Conservation (phyloP, 2,329 filamentous ascomycete species). For the Aureobasidium sp. region DNA sequence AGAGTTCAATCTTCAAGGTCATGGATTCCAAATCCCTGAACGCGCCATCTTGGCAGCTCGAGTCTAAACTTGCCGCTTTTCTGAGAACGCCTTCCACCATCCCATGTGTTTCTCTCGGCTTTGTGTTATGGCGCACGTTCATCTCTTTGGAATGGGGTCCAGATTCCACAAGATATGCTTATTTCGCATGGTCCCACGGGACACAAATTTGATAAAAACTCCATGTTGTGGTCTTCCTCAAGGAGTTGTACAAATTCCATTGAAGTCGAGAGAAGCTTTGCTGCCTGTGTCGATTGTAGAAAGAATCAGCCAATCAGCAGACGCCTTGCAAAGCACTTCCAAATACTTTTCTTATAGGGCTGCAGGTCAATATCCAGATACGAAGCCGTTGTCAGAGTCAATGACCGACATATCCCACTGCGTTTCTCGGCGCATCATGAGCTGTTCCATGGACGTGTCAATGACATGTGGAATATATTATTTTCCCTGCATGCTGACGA, state of each 20-base stretch:
- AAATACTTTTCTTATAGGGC: slow-evolving; percentile 5
- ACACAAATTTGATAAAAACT: not conserved
- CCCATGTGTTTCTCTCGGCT: not conserved
- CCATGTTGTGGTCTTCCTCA: not conserved
- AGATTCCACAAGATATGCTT: slow-evolving; percentile 1
- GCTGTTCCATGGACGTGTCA: not conserved
- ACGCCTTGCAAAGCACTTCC: not conserved
- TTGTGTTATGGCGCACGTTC: not conserved
- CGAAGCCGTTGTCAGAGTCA: not conserved
- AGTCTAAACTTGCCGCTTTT: not conserved
- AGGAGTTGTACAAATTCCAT: not conserved
- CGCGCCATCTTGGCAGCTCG: not conserved
- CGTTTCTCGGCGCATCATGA: not conserved
- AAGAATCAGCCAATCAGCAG: not conserved
- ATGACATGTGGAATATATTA: not conserved
- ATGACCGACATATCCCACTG: not conserved
- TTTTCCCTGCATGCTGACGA: not conserved
- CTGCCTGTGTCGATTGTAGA: not conserved
- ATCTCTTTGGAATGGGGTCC: not conserved
- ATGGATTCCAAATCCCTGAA: not conserved
- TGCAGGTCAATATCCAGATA: not conserved
- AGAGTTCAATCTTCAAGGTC: not conserved
- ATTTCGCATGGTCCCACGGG: not conserved
- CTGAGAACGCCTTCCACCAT: not conserved
- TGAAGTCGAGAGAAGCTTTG: not conserved